Percentiles rank a stretch among this genome's conserved stretches.
Evolutionary conservation across 2,329 filamentous ascomycete species (phyloP).

Genomic region (Aureobasidium uvarum): DNA sequence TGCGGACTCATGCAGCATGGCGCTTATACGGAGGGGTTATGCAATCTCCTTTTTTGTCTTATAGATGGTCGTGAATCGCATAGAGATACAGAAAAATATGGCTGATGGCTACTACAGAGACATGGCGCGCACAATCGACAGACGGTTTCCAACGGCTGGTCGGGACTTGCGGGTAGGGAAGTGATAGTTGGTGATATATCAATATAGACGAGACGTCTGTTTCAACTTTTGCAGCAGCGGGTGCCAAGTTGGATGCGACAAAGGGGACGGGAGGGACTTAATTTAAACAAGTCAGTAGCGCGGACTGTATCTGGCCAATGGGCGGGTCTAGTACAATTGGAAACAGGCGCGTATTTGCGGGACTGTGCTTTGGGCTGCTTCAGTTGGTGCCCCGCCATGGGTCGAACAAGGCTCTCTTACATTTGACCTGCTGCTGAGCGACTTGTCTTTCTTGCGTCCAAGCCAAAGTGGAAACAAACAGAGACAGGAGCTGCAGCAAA

Average conservation of each 20-base stretch:
- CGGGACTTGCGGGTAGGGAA: conserved; percentile 7
- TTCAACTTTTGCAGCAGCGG: conserved; percentile 12
- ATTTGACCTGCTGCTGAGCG: background rate
- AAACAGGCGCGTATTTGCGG: conserved; percentile 24
- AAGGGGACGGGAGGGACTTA: conserved; percentile 4
- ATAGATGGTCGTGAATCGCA: conserved; percentile 13
- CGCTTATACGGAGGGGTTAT: conserved; percentile 13
- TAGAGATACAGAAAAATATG: conserved; percentile 10
- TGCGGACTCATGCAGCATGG: conserved; percentile 19
- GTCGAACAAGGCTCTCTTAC: conserved; percentile 1
- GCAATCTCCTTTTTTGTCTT: conserved; percentile 21
- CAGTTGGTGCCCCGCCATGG: conserved; percentile 16
- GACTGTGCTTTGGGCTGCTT: conserved; percentile 26
- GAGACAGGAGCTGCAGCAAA: background rate
- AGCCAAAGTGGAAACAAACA: background rate
- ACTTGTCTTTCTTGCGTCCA: conserved; percentile 4
- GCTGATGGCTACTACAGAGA: background rate
- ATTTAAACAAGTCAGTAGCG: conserved; percentile 9
- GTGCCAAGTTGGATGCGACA: conserved; percentile 18
- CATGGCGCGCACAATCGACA: conserved; percentile 8
- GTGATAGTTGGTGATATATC: background rate
- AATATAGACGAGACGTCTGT: conserved; percentile 23
- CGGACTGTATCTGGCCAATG: conserved; percentile 13
- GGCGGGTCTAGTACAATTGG: conserved; percentile 16
- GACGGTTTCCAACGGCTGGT: conserved; percentile 14